Conservation (phyloP, 805 yeast genomes). For the Sugiyamaella chiloensis region DNA sequence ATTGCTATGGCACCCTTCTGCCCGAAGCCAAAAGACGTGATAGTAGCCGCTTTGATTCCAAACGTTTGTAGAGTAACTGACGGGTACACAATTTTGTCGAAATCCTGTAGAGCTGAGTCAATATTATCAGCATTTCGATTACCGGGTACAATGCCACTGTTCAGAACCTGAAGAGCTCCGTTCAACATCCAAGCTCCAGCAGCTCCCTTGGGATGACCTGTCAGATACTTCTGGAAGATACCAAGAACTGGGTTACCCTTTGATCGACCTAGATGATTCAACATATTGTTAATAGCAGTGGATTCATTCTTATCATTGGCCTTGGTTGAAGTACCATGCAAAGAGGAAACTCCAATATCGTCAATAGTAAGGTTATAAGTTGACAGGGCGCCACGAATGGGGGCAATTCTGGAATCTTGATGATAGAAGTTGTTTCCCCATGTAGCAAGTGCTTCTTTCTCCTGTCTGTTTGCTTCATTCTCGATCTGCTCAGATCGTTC, state of each 20-base stretch:
- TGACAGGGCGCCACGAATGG: slow-evolving; percentile 95
- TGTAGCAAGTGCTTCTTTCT: slow-evolving; percentile 81
- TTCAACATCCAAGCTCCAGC: slow-evolving; percentile 99
- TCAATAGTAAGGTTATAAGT: slow-evolving; percentile 89
- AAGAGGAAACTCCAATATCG: slow-evolving; percentile 93
- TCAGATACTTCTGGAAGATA: slow-evolving; percentile 97
- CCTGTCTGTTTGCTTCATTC: slow-evolving; percentile 80
- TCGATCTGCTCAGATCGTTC: slow-evolving; percentile 87
- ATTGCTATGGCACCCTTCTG: slow-evolving; percentile 98
- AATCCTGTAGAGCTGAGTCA: slow-evolving; percentile 77
- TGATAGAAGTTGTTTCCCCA: slow-evolving; percentile 96
- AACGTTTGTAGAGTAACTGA: slow-evolving; percentile 90
- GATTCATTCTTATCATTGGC: slow-evolving; percentile 99
- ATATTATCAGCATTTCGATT: slow-evolving; percentile 98
- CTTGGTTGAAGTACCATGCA: slow-evolving; percentile 99
- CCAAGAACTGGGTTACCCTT: slow-evolving; percentile 98
- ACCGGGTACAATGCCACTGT: slow-evolving; percentile 95
- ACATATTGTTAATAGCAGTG: slow-evolving; percentile 85
- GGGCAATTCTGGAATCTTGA: slow-evolving; percentile 91
- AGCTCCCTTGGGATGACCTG: slow-evolving; percentile 99
- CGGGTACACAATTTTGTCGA: slow-evolving; percentile 88
- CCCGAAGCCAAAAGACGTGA: slow-evolving; percentile 98
- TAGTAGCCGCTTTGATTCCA: slow-evolving; percentile 95
- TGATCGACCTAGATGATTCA: slow-evolving; percentile 91
- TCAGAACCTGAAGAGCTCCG: slow-evolving; percentile 92